phyloP scores from a whole-genome alignment of 2,329 filamentous ascomycete genomes.

The Fusarium agapanthi region DNA sequence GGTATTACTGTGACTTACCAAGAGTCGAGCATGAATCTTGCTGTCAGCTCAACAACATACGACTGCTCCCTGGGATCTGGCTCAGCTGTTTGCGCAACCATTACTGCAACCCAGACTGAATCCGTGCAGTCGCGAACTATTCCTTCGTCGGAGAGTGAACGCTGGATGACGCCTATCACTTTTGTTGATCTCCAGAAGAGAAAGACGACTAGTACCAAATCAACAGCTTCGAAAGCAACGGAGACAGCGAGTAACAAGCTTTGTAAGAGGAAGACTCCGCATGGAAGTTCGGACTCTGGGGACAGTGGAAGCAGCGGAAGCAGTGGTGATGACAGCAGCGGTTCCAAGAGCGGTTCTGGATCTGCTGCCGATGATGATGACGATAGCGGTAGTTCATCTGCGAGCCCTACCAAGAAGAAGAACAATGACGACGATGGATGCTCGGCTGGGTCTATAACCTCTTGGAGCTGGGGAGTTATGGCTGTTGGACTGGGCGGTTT shows the following conservation, averaged over 20 bases:
- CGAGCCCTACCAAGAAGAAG: background rate
- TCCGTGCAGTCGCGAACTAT: background rate
- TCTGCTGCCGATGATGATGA: background rate
- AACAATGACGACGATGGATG: background rate
- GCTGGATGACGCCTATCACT: conserved; percentile 36
- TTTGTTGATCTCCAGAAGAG: conserved; percentile 19
- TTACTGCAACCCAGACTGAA: fast-evolving
- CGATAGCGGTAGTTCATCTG: background rate
- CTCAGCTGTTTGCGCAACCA: conserved; percentile 23
- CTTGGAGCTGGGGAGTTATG: conserved; percentile 7
- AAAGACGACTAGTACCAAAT: background rate
- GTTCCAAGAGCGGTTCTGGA: background rate
- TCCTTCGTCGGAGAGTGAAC: conserved; percentile 12
- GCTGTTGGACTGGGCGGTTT: conserved; percentile 8
- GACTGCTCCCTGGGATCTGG: conserved; percentile 20
- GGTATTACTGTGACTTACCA: conserved; percentile 35
- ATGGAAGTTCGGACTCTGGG: background rate
- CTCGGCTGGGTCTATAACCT: background rate
- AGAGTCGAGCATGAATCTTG: conserved; percentile 15
- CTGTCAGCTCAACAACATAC: conserved; percentile 29
- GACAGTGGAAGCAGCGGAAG: background rate
- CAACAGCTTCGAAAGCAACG: background rate
- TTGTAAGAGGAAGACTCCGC: conserved; percentile 13
- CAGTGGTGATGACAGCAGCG: background rate
- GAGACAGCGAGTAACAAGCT: background rate